Evolutionary conservation across 345 rosid species (phyloP), one percentile per base, ranked within the genome.

Genomic region (Camelina neglecta): DNA sequence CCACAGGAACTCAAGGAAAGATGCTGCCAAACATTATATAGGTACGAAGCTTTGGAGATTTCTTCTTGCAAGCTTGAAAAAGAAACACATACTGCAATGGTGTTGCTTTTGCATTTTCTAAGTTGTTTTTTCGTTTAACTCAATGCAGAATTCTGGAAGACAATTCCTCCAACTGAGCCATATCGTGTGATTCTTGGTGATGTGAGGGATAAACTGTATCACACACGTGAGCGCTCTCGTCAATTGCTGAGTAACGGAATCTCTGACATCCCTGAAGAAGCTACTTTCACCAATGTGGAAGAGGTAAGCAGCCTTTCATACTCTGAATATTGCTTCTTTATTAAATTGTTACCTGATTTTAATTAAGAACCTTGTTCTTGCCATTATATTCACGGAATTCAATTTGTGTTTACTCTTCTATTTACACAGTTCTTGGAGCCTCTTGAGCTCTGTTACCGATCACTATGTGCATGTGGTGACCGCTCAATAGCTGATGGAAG

Each of bases 21-120:
- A 96, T 81, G 90, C 99, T 64, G 90, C 99, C 59, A 96, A 96
- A 75, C 99, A 96, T 83, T 96, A 90, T 74, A 96, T 96, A 81
- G 98, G 99, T 93, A 84, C 77, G 31, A 44, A 53, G 20, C 45
- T 41, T 45, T 41, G 11, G 38, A 35, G 1, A 29, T 18, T 44
- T 29, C 49, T 65, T 20, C 16, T 48, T 18, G 44, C 44, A 39
- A 39, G 35, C 11, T 5, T 9, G 12, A 4, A 70, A 35, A 49
- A 11, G 69, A n/a, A 72, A 51, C 33, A 41, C 20, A 50, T 33
- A 42, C 47, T 42, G 1, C 20, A 54, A 13, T 75, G 61, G 36
- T 47, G n/a, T 48, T 56, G 56, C 38, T 56, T 70, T 15, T 16
- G 54, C 38, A 64, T 62, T 21, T 68, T 41, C 18, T 11, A 59